phyloP scores from a whole-genome alignment of 2,329 filamentous ascomycete species.

The Fusarium humuli region DNA sequence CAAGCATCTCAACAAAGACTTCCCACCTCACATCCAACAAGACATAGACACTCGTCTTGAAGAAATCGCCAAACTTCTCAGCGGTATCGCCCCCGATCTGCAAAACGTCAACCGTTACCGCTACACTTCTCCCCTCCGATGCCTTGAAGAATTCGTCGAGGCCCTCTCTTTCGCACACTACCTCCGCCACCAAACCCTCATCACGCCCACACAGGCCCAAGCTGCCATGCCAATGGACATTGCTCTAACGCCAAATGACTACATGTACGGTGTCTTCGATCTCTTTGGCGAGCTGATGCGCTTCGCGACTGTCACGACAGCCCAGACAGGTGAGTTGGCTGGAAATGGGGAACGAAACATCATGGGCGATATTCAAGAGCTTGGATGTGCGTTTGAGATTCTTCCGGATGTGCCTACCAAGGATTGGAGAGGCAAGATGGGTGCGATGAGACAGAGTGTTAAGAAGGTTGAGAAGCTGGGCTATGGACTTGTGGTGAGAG shows the following conservation, averaged over 20 bases:
- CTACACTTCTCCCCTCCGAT: constrained; percentile 83
- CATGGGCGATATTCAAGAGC: constrained; percentile 81
- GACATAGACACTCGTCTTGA: constrained; percentile 76
- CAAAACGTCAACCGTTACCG: constrained; percentile 83
- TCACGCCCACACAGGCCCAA: constrained; percentile 73
- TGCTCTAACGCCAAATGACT: constrained; percentile 81
- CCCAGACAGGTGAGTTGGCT: constrained; percentile 72
- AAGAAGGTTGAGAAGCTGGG: constrained; percentile 92
- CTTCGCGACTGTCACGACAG: constrained; percentile 90
- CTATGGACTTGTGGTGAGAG: constrained; percentile 88
- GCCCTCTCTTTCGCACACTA: constrained; percentile 91
- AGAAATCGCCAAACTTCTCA: constrained; percentile 78
- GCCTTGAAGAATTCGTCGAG: constrained; percentile 95
- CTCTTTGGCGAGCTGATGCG: constrained; percentile 97
- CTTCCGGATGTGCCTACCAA: constrained; percentile 69
- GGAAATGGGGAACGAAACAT: constrained; percentile 66
- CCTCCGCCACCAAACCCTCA: constrained; percentile 78
- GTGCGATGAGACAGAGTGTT: constrained; percentile 87
- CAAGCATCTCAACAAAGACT: constrained; percentile 68
- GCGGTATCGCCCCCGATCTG: constrained; percentile 76
- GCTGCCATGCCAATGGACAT: constrained; percentile 65
- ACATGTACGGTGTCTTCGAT: constrained; percentile 91
- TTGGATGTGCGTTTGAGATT: constrained; percentile 81
- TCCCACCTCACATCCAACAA: constrained; percentile 76
- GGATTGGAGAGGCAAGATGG: constrained; percentile 81